Base-by-base conservation (phyloP, 192 early-diverging fungal genomes). In the Coemansia sp. region DNA sequence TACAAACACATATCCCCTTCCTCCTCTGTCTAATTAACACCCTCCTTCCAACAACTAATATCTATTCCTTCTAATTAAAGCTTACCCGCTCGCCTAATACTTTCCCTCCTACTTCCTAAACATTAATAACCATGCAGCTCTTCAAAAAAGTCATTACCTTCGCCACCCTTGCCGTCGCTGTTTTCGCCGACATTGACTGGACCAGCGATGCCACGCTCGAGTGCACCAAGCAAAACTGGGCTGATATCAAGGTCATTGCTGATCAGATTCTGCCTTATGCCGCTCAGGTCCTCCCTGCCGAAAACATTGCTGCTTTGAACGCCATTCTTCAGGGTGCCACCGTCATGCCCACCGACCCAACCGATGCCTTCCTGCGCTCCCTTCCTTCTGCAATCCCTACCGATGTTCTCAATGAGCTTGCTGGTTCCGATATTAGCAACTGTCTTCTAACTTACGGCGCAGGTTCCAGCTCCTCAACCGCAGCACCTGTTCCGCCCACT, bases 51-150 rank as follows among this genome's bases (percentile, higher is more conserved):
- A 30, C 27, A 30, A 30, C 27, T 30, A 30, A 30, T 30, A 30
- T 7, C 27, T 30, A 5, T 7, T 30, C 27, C 27, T 30, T 30
- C 27, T 30, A 30, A 30, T 5, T 30, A 30, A 30, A 30, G 27
- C 27, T 30, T 30, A 30, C 7, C 27, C 27, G 27, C 27, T 30
- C 27, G 27, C 27, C 27, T 30, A 30, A 30, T 30, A 30, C 37
- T 33, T 0, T 22, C 6, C 25, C 30, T 15, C 7, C 27, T 30
- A 2, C 27, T 7, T 7, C 27, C 13, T 52, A 52, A 33, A 52
- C 41, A 43, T n/a, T 48, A 48, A 52, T 37, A 52, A 52, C 33
- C 25, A 52, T 52, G 50, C 50, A 52, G 50, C 18, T 52, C 34
- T 37, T 38, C 33, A 52, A 52, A 17, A 52, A 30, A 4, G 10